These are phyloP conservation scores for Metrosideros polymorpha DNA, from an alignment of 441 rosid genomes.

Conservation along the genomic window DNA sequence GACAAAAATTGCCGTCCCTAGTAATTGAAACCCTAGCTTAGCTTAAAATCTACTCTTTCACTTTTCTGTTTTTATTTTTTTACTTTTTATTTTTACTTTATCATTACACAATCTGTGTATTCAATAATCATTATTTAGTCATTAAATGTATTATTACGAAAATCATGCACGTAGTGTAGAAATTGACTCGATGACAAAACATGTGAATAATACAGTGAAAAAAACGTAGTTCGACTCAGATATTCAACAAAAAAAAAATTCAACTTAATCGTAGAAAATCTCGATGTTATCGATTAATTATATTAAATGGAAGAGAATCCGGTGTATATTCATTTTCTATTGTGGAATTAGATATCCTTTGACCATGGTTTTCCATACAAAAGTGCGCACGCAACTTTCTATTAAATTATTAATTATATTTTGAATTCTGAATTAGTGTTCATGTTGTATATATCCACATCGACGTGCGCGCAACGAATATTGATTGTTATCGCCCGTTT, in stretches of 20 bases:
- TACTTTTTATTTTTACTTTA: neutral
- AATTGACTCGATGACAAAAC: neutral
- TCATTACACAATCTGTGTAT: too few species aligned
- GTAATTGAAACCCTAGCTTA: neutral
- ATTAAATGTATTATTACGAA: neutral
- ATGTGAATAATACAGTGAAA: neutral
- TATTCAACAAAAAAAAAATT: neutral
- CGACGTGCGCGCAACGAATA: neutral
- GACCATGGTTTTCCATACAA: neutral
- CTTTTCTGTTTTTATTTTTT: neutral
- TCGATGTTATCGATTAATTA: neutral
- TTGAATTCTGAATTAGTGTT: neutral
- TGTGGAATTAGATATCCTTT: neutral
- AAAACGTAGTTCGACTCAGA: neutral
- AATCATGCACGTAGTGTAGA: neutral
- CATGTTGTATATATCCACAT: neutral
- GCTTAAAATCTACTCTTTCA: neutral
- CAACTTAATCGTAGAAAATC: neutral
- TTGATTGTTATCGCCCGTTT: neutral
- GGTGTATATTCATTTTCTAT: neutral
- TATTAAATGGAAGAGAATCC: neutral
- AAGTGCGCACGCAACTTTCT: neutral
- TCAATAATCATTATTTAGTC: too few species aligned
- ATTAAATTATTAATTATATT: neutral
- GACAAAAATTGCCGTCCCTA: neutral